Percentiles rank a stretch among this genome's conserved stretches.
Evolutionary conservation across 1,284 basidiomycete genomes (phyloP).

Genomic region (Boletus holoroseus): DNA sequence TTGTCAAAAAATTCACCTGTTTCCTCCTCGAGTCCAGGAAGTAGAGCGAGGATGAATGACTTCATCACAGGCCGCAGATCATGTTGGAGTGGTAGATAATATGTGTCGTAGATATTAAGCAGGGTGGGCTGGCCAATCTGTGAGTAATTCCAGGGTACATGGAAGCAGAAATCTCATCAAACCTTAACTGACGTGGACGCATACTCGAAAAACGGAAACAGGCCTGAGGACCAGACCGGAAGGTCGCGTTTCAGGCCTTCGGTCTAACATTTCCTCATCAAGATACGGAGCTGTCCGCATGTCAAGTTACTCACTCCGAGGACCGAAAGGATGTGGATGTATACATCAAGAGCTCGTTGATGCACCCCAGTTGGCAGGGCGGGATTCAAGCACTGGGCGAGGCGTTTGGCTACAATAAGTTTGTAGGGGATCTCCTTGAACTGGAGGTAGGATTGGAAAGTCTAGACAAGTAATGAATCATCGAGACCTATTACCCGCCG

Average conservation of each 20-base stretch:
- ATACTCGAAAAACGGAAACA: slow-evolving; percentile 98
- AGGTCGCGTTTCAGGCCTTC: slow-evolving; percentile 88
- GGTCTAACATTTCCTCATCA: slow-evolving; percentile 44
- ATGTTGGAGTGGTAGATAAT: slow-evolving; percentile 83
- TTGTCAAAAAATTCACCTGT: slow-evolving; percentile 96
- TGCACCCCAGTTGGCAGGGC: slow-evolving; percentile 96
- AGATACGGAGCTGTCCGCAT: neutral
- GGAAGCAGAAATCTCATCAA: slow-evolving; percentile 15
- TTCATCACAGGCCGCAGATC: slow-evolving; percentile 87
- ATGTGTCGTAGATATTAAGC: slow-evolving; percentile 81
- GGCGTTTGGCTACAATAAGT: slow-evolving; percentile 88
- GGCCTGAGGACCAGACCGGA: slow-evolving; percentile 89
- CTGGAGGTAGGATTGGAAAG: slow-evolving; percentile 85
- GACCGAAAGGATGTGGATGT: slow-evolving; percentile 83
- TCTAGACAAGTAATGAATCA: slow-evolving; percentile 42
- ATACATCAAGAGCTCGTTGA: slow-evolving; percentile 93
- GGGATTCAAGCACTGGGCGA: slow-evolving; percentile 96
- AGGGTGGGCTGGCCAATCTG: slow-evolving; percentile 59
- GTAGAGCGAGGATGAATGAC: slow-evolving; percentile 86
- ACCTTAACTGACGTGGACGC: slow-evolving; percentile 93
- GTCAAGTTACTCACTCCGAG: slow-evolving; percentile 64
- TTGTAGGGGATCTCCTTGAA: slow-evolving; percentile 97
- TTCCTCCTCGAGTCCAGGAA: slow-evolving; percentile 94
- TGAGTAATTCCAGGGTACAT: neutral
- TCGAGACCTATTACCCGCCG: neutral